These are phyloP conservation scores for Penicillium sp. DNA, from an alignment of 2,329 filamentous ascomycete species.

Conservation along the genomic window DNA sequence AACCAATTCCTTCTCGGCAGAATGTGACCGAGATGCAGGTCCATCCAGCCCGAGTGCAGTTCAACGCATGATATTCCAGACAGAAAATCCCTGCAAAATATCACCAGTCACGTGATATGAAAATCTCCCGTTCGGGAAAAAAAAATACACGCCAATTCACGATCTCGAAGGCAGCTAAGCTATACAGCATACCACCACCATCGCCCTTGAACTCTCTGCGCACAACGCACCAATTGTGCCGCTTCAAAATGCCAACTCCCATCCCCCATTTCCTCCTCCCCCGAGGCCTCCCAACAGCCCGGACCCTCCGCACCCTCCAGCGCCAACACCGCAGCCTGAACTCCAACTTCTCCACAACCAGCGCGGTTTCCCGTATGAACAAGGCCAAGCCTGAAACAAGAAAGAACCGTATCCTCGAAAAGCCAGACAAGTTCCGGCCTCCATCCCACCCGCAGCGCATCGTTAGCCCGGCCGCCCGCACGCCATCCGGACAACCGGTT, in stretches of 20 bases:
- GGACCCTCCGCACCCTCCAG: conserved; percentile 30
- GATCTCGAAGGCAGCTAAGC: too few relatives aligned
- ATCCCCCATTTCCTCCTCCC: conserved; percentile 72
- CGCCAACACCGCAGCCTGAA: neutral
- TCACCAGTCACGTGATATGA: neutral
- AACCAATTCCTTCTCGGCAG: neutral
- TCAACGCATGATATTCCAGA: neutral
- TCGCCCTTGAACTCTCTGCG: too few relatives aligned
- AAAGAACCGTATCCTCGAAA: conserved; percentile 73
- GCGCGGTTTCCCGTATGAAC: conserved; percentile 10
- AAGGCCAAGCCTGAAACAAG: conserved; percentile 23
- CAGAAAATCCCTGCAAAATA: neutral
- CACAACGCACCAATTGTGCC: neutral
- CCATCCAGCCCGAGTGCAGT: neutral
- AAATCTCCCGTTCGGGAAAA: neutral
- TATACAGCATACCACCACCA: too few relatives aligned
- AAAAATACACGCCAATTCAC: neutral
- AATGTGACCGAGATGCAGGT: conserved; percentile 1
- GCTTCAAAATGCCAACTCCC: conserved; percentile 10
- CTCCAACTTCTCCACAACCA: conserved; percentile 25
- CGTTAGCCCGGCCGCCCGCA: conserved; percentile 38
- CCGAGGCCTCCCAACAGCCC: conserved; percentile 46
- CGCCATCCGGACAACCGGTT: conserved; percentile 47
- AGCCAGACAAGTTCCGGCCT: conserved; percentile 86
- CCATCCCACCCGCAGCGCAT: conserved; percentile 80